A percentile compares a stretch with the other conserved stretches of the same genome.
phyloP scores from a whole-genome alignment of 2,329 filamentous ascomycete species.

The Aureobasidium sp. region DNA sequence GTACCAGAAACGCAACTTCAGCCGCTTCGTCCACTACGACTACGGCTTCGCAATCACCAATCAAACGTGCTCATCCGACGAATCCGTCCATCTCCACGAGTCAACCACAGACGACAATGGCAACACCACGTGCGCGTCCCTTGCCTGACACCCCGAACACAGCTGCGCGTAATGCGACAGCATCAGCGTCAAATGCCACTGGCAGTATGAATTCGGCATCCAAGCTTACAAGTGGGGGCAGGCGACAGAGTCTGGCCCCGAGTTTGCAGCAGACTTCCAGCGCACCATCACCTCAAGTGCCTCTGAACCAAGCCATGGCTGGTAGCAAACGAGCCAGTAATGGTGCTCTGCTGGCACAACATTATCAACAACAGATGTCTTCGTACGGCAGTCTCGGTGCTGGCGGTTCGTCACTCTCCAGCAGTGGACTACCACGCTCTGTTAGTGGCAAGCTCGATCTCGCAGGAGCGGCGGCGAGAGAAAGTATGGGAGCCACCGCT shows the following conservation, averaged over 20 bases:
- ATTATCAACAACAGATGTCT: slow-evolving; percentile 9
- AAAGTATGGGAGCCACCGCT: slow-evolving; percentile 23
- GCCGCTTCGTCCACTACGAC: slow-evolving; percentile 4
- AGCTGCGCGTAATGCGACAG: slow-evolving; percentile 20
- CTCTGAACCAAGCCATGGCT: slow-evolving; percentile 19
- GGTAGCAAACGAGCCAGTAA: slow-evolving; percentile 25
- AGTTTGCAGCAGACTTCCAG: background rate
- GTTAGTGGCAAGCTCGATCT: slow-evolving; percentile 19
- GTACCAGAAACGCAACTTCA: slow-evolving; percentile 6
- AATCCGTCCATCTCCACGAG: slow-evolving; percentile 17
- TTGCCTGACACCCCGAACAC: slow-evolving; percentile 24
- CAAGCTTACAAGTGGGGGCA: background rate
- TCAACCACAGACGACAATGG: slow-evolving; percentile 19
- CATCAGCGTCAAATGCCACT: slow-evolving; percentile 20
- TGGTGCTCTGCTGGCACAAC: slow-evolving; percentile 20
- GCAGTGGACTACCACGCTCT: slow-evolving; percentile 17
- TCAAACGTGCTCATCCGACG: slow-evolving; percentile 25
- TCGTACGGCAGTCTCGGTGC: background rate
- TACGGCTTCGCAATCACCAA: slow-evolving; percentile 22
- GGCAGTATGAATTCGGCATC: slow-evolving; percentile 21
- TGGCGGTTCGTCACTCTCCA: slow-evolving; percentile 4
- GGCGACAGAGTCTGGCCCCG: slow-evolving; percentile 9
- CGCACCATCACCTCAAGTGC: background rate
- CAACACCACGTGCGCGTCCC: slow-evolving; percentile 23
- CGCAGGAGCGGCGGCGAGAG: slow-evolving; percentile 24